phyloP scores from a whole-genome alignment of 2,329 filamentous ascomycete genomes.

The Neonectria ditissima region DNA sequence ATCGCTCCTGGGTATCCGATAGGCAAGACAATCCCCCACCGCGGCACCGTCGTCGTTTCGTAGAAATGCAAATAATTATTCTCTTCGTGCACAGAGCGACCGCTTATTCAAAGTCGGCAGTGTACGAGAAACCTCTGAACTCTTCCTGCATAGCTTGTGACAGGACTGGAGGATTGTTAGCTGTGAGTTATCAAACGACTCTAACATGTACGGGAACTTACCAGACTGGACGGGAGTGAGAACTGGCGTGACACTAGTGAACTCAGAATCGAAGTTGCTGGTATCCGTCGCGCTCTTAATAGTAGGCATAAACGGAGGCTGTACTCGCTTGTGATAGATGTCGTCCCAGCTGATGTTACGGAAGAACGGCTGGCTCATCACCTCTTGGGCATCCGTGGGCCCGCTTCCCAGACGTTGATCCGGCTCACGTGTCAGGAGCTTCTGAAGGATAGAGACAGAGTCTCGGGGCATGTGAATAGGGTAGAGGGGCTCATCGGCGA shows the following conservation, averaged over 20 bases:
- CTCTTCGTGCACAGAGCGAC: conserved; percentile 32
- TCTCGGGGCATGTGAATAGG: conserved; percentile 99
- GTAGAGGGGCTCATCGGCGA: conserved; percentile 96
- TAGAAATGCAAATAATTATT: conserved; percentile 39
- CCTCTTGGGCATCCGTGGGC: conserved; percentile 96
- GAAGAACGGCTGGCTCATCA: conserved; percentile 99
- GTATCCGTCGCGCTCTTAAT: conserved; percentile 96
- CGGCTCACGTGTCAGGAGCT: conserved; percentile 94
- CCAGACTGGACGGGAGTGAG: conserved; percentile 97
- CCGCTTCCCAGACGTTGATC: conserved; percentile 93
- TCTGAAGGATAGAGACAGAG: conserved; percentile 97
- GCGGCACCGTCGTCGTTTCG: conserved; percentile 40
- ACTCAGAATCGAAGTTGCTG: conserved; percentile 99
- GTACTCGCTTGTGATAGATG: conserved; percentile 93
- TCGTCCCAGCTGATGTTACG: conserved; percentile 98
- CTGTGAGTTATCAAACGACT: conserved; percentile 3
- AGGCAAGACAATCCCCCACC: conserved; percentile 44
- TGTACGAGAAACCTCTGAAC: conserved; percentile 98
- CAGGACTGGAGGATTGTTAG: conserved; percentile 72
- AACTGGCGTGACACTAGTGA: conserved; percentile 97
- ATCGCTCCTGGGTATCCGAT: conserved; percentile 46
- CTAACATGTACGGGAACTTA: conserved; percentile 62
- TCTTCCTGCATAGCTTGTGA: conserved; percentile 99
- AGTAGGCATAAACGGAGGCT: conserved; percentile 87
- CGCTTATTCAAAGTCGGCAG: conserved; percentile 82